Evolutionary conservation across 495 filamentous ascomycete genomes (phyloP).

Genomic region (Chaetomium tenue): DNA sequence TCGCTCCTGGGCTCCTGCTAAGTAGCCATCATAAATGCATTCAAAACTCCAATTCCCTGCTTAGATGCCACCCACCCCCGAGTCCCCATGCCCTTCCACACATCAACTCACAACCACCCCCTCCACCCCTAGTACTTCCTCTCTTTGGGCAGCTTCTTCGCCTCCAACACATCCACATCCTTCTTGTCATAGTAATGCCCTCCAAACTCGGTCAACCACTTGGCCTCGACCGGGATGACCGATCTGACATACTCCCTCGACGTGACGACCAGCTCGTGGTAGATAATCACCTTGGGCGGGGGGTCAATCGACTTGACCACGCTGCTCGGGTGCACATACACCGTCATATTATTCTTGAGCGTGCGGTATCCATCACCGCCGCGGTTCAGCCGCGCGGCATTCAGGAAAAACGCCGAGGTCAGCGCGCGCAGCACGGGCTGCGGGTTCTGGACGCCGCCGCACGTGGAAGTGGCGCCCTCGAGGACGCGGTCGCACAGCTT

Average conservation of each 20-base stretch:
- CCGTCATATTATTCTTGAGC: slow-evolving; percentile 85
- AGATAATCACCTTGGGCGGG: slow-evolving; percentile 76
- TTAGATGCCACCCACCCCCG: background rate
- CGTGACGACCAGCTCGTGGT: slow-evolving; percentile 88
- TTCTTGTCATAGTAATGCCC: slow-evolving; percentile 95
- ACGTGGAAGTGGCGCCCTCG: slow-evolving; percentile 71
- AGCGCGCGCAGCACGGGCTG: slow-evolving; percentile 82
- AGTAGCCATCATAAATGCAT: background rate
- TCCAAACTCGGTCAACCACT: slow-evolving; percentile 88
- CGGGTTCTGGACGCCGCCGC: slow-evolving; percentile 69
- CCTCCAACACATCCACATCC: slow-evolving; percentile 77
- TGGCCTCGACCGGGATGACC: slow-evolving; percentile 76
- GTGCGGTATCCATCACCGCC: slow-evolving; percentile 92
- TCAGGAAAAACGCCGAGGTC: slow-evolving; percentile 91
- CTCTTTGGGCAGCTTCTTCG: slow-evolving; percentile 60
- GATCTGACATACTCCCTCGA: slow-evolving; percentile 93
- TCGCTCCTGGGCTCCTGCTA: background rate
- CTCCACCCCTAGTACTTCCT: slow-evolving; percentile 27
- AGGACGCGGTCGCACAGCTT: slow-evolving; percentile 86
- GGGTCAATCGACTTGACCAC: slow-evolving; percentile 80
- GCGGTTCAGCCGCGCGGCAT: slow-evolving; percentile 81
- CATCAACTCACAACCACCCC: background rate
- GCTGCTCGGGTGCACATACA: slow-evolving; percentile 84
- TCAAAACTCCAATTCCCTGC: background rate
- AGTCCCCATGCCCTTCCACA: background rate